Percentiles rank a stretch among this genome's conserved stretches.
These are phyloP conservation scores for Geotrichum aggregatum DNA, from an alignment of 1,139 yeast species.

Conservation along the genomic window DNA sequence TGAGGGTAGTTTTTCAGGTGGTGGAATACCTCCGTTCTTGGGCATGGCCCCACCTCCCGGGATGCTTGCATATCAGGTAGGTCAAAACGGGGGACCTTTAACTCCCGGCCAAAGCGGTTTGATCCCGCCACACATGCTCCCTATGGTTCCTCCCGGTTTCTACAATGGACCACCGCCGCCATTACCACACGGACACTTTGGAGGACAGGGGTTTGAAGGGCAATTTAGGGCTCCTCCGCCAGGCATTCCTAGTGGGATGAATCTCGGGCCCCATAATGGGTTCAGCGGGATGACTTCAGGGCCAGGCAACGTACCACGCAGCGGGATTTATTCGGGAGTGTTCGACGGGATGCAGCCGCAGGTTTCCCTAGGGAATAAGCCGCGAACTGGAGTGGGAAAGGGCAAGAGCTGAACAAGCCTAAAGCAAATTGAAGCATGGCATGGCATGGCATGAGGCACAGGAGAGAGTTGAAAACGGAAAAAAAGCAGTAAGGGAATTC, in stretches of 20 bases:
- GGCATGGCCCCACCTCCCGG: not conserved
- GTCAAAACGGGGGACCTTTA: not conserved
- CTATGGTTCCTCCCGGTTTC: not conserved
- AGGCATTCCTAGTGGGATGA: not conserved
- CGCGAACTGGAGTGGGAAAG: too few relatives aligned
- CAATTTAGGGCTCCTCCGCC: not conserved
- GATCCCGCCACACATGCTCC: conserved; percentile 1
- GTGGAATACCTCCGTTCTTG: not conserved
- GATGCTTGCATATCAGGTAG: not conserved
- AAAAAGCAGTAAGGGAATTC: too few relatives aligned
- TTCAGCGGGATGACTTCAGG: too few relatives aligned
- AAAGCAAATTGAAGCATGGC: too few relatives aligned
- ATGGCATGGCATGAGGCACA: too few relatives aligned
- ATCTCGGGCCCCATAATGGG: too few relatives aligned
- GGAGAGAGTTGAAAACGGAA: too few relatives aligned
- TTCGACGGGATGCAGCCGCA: too few relatives aligned
- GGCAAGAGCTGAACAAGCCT: too few relatives aligned
- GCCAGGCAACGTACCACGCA: too few relatives aligned
- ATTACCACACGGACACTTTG: not conserved
- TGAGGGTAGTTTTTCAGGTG: conserved; percentile 8
- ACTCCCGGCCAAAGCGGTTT: not conserved
- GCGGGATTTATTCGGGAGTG: too few relatives aligned
- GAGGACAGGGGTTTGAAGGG: not conserved
- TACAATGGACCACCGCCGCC: not conserved
- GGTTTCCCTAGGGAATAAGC: too few relatives aligned